Conservation (phyloP, 2,329 filamentous ascomycete species). For the Neonectria hederae region DNA sequence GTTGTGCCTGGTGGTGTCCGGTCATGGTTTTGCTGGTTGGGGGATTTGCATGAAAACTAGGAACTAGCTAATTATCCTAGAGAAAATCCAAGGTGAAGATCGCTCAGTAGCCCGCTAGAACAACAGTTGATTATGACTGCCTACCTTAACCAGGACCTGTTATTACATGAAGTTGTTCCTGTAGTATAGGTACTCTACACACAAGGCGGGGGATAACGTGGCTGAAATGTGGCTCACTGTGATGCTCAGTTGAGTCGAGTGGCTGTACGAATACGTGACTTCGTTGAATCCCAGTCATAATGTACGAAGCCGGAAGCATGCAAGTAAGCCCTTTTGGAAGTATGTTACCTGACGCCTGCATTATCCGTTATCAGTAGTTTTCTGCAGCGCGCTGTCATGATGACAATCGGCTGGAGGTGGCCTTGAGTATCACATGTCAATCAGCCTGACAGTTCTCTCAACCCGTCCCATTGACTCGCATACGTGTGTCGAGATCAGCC, state of each 20-base stretch:
- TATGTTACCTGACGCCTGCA: not conserved
- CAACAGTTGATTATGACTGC: not conserved
- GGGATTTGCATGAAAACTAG: not conserved
- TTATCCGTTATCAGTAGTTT: not conserved
- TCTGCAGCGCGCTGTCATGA: slow-evolving; percentile 11
- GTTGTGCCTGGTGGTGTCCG: not conserved
- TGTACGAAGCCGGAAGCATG: not conserved
- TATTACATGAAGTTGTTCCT: not conserved
- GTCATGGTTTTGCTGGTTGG: not conserved
- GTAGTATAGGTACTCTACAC: no score
- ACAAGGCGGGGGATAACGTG: not conserved
- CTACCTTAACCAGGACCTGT: no score
- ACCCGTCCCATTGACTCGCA: slow-evolving; percentile 12
- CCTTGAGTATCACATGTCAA: slow-evolving; percentile 38
- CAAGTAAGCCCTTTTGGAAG: not conserved
- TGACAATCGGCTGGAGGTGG: slow-evolving; percentile 1
- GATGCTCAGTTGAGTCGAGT: not conserved
- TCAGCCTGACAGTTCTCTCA: not conserved
- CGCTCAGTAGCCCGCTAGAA: not conserved
- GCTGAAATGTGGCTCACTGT: not conserved
- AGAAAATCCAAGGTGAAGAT: not conserved
- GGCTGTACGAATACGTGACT: not conserved
- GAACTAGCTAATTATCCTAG: not conserved
- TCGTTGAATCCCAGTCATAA: not conserved
- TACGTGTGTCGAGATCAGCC: slow-evolving; percentile 8